Percentiles rank a stretch among this genome's conserved stretches.
Conservation (phyloP, 2,329 filamentous ascomycete genomes). For the Xylariaceae sp. region DNA sequence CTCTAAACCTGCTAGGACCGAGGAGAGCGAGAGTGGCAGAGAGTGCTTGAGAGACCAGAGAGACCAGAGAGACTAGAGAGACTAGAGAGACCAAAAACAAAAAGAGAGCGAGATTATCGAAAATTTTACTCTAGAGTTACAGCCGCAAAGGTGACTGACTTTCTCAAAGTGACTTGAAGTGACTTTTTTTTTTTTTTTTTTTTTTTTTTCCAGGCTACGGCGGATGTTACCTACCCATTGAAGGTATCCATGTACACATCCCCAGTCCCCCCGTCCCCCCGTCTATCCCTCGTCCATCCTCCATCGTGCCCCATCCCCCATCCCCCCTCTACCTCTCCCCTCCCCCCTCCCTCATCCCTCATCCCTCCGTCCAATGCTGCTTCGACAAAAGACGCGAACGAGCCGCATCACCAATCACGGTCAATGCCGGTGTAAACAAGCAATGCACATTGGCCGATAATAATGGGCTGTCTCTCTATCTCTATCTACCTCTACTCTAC, state of each 20-base stretch:
- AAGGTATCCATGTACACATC: conserved; percentile 12
- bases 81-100: not conserved
- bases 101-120: not conserved
- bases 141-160: not conserved
- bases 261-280: too few species aligned
- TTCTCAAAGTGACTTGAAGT: too few species aligned
- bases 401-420: conserved; percentile 20
- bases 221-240: conserved; percentile 18
- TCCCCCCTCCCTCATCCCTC: too few species aligned
- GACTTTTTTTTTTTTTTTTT: not conserved
- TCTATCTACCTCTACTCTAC: too few species aligned
- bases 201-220: conserved; percentile 18
- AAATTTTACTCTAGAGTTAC: conserved; percentile 1
- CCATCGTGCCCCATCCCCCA: too few species aligned
- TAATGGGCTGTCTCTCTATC: not conserved
- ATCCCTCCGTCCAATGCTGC: conserved; percentile 6
- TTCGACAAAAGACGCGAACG: conserved; percentile 15
- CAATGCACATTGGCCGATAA: conserved; percentile 14
- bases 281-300: too few species aligned
- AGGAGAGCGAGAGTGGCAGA: too few species aligned
- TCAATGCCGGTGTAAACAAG: conserved; percentile 12
- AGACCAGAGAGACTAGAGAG: too few species aligned
- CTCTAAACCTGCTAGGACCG: too few species aligned
- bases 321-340: too few species aligned
- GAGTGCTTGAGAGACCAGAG: too few species aligned